These are phyloP conservation scores for Trametes coccinea DNA, from an alignment of 768 basidiomycete species.

Conservation along the genomic window DNA sequence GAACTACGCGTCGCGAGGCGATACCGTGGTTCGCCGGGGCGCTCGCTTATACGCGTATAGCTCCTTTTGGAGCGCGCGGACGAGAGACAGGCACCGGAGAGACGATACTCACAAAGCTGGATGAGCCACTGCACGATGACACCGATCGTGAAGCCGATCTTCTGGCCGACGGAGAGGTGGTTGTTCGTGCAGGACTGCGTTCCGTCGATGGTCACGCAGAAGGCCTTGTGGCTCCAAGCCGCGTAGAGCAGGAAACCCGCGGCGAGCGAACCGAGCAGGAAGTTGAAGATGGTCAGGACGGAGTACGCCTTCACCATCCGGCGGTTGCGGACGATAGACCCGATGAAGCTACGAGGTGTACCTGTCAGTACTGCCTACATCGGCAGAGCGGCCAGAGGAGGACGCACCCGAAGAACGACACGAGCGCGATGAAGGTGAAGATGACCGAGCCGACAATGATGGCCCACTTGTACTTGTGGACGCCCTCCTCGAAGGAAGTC, in stretches of 20 bases:
- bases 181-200: slow-evolving; percentile 11
- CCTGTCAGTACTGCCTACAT: no score
- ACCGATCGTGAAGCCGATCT: slow-evolving; percentile 26
- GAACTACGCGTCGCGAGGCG: background rate
- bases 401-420: slow-evolving; percentile 31
- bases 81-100: background rate
- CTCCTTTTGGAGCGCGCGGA: background rate
- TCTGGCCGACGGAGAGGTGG: slow-evolving; percentile 24
- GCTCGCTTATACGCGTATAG: background rate
- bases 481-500: slow-evolving; percentile 6
- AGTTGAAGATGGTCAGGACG: slow-evolving; percentile 26
- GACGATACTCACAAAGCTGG: slow-evolving; percentile 27
- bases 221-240: slow-evolving; percentile 23
- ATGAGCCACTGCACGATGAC: slow-evolving; percentile 24
- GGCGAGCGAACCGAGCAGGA: slow-evolving; percentile 23
- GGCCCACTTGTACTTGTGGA: slow-evolving; percentile 16
- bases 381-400: no score
- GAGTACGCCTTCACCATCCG: slow-evolving; percentile 32
- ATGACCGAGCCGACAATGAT: slow-evolving; percentile 24
- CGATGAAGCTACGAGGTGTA: slow-evolving; percentile 27
- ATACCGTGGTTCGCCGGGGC: background rate
- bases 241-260: slow-evolving; percentile 27
- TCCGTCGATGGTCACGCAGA: slow-evolving; percentile 22
- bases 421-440: slow-evolving; percentile 28
- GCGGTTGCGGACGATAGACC: slow-evolving; percentile 30